phyloP scores from a whole-genome alignment of 2,329 filamentous ascomycete species.

The Aspergillus spinulosporus region DNA sequence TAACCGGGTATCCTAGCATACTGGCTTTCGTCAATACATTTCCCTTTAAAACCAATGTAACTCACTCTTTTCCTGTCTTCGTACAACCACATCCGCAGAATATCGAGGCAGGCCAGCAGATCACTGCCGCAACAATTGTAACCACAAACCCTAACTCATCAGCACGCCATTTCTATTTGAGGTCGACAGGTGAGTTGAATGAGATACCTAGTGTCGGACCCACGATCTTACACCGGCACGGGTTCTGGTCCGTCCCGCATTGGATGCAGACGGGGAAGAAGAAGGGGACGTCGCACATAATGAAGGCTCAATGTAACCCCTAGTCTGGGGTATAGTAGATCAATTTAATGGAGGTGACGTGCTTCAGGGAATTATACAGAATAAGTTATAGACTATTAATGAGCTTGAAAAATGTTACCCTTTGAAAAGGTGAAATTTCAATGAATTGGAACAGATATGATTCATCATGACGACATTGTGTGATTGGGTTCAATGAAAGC shows the following conservation, averaged over 20 bases:
- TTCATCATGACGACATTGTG: conserved; percentile 25
- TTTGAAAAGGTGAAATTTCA: not conserved
- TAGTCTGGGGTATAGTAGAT: not conserved
- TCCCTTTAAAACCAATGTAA: conserved; percentile 5
- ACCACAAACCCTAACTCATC: conserved; percentile 44
- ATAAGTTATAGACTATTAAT: not conserved
- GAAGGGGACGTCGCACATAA: conserved; percentile 42
- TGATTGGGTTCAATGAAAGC: not conserved
- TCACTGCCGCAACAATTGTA: conserved; percentile 53
- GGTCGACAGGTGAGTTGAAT: not conserved
- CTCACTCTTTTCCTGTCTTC: conserved; percentile 55
- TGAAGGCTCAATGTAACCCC: not conserved
- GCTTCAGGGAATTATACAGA: too few species aligned
- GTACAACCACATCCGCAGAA: conserved; percentile 60
- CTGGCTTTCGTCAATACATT: conserved; percentile 31
- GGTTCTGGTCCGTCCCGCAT: conserved; percentile 58
- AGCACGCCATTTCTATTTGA: not conserved
- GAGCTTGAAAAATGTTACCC: not conserved
- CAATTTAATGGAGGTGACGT: not conserved
- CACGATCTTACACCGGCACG: conserved; percentile 58
- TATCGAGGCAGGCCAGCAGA: conserved; percentile 58
- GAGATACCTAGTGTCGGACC: conserved; percentile 53
- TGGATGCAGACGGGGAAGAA: conserved; percentile 57
- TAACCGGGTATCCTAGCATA: conserved; percentile 54
- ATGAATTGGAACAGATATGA: conserved; percentile 12